Evolutionary conservation across 2,329 filamentous ascomycete species (phyloP).

Genomic region (Tolypocladium pustulatum): DNA sequence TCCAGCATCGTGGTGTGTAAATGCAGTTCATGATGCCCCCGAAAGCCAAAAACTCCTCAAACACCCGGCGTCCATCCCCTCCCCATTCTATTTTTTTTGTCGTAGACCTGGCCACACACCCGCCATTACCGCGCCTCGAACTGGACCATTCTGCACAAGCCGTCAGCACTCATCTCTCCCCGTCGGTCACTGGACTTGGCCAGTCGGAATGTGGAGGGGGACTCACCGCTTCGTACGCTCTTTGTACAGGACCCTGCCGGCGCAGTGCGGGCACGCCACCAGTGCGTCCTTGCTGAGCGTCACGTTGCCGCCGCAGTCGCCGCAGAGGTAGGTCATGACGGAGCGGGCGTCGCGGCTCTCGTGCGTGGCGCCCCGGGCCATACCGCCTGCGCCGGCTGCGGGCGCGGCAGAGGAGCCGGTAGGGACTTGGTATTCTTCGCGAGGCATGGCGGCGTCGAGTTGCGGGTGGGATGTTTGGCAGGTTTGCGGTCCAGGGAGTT

Average conservation of each 20-base stretch:
- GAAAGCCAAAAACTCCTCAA: not conserved
- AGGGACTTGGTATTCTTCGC: conserved; percentile 71
- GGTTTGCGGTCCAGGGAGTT: not conserved
- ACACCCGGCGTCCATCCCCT: not conserved
- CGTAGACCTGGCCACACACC: not conserved
- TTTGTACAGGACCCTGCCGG: conserved; percentile 93
- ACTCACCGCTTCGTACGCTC: conserved; percentile 90
- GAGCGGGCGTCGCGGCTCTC: conserved; percentile 26
- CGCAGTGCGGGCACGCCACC: conserved; percentile 50
- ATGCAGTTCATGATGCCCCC: not conserved
- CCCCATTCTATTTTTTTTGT: not conserved
- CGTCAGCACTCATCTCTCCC: not conserved
- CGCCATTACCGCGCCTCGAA: conserved; percentile 72
- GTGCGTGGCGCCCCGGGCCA: conserved; percentile 28
- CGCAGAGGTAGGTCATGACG: conserved; percentile 29
- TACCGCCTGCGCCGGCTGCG: conserved; percentile 21
- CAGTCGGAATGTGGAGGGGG: not conserved
- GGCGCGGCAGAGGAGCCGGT: conserved; percentile 35
- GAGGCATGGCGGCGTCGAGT: conserved; percentile 43
- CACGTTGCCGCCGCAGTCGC: conserved; percentile 31
- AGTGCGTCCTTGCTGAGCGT: conserved; percentile 36
- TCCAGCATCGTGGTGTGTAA: not conserved
- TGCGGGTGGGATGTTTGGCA: not conserved
- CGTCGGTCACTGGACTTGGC: not conserved
- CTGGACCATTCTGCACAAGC: conserved; percentile 72